Conservation (phyloP, 139 green algal genomes). For the Chlamydomonas sphaeroides region DNA sequence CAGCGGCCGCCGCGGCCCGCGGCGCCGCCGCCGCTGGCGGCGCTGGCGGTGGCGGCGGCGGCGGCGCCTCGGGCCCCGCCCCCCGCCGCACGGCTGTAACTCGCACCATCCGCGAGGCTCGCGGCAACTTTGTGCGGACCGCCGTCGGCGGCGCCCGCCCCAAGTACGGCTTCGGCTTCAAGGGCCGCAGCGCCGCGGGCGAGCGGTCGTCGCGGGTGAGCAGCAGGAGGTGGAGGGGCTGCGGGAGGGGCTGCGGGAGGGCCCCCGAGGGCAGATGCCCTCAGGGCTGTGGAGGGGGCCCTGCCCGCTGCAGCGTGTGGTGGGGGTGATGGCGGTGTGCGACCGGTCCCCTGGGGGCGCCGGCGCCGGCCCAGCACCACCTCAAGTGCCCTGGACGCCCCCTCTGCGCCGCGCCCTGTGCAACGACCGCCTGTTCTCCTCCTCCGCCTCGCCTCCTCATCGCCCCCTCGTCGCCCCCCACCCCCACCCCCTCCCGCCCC, state of each 20-base stretch:
- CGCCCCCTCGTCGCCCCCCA: neutral
- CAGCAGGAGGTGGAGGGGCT: neutral
- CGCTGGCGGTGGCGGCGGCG: neutral
- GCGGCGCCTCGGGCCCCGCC: neutral
- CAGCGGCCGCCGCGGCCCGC: neutral
- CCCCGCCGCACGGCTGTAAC: neutral
- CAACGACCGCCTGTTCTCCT: neutral
- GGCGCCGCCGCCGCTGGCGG: conserved; percentile 1
- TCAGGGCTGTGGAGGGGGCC: no score
- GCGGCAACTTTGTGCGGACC: conserved; percentile 43
- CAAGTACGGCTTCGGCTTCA: conserved; percentile 45
- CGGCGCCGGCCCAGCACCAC: no score
- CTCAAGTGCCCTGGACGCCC: no score
- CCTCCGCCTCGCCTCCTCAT: neutral
- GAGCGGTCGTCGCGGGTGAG: conserved; percentile 7
- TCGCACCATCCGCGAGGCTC: conserved; percentile 9
- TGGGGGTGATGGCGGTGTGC: no score
- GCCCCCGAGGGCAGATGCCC: no score
- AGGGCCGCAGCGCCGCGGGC: conserved; percentile 7
- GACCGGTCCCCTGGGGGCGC: no score
- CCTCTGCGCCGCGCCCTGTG: no score
- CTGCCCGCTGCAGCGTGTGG: no score
- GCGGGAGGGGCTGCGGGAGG: neutral
- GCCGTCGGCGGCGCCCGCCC: conserved; percentile 3
- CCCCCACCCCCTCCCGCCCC: neutral